These are phyloP conservation scores for Alliaria petiolata DNA, from an alignment of 345 rosid genomes.

Conservation along the genomic window DNA sequence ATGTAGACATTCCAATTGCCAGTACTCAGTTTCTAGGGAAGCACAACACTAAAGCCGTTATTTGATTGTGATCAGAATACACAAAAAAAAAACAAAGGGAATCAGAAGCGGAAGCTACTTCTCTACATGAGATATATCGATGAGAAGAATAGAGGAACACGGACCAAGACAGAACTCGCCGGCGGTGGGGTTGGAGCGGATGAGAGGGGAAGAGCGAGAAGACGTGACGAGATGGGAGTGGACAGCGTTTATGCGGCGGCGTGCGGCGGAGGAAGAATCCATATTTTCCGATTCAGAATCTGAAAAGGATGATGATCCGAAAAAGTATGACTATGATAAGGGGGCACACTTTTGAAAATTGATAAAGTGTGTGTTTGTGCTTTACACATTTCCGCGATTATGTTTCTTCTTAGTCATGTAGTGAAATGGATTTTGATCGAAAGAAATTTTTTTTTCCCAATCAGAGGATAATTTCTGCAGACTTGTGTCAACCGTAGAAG, in stretches of 20 bases:
- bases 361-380: too few species aligned
- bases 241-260: constrained; percentile 70
- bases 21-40: constrained; percentile 85
- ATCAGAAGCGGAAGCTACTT: neutral
- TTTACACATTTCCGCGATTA: too few species aligned
- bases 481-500: too few species aligned
- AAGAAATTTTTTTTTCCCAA: too few species aligned
- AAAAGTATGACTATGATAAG: neutral
- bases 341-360: constrained; percentile 24
- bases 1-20: constrained; percentile 96
- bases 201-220: constrained; percentile 36
- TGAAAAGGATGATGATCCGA: constrained; percentile 13
- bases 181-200: constrained; percentile 53
- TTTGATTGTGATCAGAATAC: constrained; percentile 42
- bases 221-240: constrained; percentile 52
- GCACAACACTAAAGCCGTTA: constrained; percentile 81
- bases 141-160: neutral
- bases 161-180: constrained; percentile 76
- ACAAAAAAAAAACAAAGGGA: neutral
- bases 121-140: neutral
- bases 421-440: too few species aligned
- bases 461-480: too few species aligned
- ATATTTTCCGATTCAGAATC: constrained; percentile 21
- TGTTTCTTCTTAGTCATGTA: too few species aligned
- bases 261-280: constrained; percentile 51